Evolutionary conservation across 2,329 filamentous ascomycete species (phyloP).

Genomic region (Fusarium kyushuense): DNA sequence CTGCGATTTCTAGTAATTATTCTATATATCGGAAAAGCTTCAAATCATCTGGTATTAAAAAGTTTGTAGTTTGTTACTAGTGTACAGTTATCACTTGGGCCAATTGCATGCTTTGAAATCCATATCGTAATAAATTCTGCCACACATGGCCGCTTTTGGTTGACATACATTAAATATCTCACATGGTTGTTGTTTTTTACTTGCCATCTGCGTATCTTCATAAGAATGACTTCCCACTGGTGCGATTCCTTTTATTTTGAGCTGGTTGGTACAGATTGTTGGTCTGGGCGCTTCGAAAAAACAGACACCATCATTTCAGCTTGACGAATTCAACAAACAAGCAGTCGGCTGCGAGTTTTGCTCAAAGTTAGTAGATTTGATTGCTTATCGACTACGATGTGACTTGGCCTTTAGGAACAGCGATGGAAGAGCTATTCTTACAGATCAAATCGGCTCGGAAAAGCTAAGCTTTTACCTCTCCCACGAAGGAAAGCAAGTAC

Average conservation of each 20-base stretch:
- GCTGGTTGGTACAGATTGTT: neutral
- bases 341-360: neutral
- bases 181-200: neutral
- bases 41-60: too few species aligned
- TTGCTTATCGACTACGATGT: neutral
- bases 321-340: neutral
- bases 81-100: too few species aligned
- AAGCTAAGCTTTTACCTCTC: too few species aligned
- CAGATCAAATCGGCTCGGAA: too few species aligned
- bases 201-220: neutral
- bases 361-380: neutral
- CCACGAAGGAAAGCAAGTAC: neutral
- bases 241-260: neutral
- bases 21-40: too few species aligned
- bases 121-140: neutral
- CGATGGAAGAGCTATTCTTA: too few species aligned
- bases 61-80: too few species aligned
- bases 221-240: neutral
- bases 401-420: accelerated
- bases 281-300: too few species aligned
- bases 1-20: too few species aligned
- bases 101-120: too few species aligned
- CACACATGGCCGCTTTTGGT: neutral
- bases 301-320: neutral
- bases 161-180: neutral